These are phyloP conservation scores for Conticribra guillardii DNA, from an alignment of 108 stramenopile species.

Conservation along the genomic window DNA sequence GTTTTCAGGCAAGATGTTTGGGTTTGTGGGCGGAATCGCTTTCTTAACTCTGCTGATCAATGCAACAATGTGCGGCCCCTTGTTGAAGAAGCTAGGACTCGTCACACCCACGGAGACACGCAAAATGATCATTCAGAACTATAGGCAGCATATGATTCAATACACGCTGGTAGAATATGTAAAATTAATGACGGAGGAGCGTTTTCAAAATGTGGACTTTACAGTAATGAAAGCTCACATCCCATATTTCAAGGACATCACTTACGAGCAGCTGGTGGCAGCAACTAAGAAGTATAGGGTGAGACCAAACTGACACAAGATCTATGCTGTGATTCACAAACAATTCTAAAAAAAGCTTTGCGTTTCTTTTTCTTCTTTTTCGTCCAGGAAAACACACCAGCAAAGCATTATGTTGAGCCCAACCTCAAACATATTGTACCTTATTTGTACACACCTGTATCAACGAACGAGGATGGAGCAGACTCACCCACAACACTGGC, in stretches of 20 bases:
- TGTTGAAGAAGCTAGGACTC: conserved; percentile 16
- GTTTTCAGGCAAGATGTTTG: not conserved
- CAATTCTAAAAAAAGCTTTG: not conserved
- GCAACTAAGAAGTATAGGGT: conserved; percentile 46
- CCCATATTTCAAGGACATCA: conserved; percentile 55
- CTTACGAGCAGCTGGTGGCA: conserved; percentile 49
- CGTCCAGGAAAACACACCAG: not conserved
- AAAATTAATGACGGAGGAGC: too few relatives aligned
- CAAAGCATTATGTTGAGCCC: not conserved
- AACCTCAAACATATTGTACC: not conserved
- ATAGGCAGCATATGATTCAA: conserved; percentile 11
- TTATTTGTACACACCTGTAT: not conserved
- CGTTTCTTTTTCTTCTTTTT: not conserved
- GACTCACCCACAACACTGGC: too few relatives aligned
- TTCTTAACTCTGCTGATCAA: not conserved
- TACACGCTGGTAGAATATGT: too few relatives aligned
- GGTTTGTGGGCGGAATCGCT: not conserved
- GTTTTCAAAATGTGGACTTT: conserved; percentile 21
- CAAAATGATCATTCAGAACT: conserved; percentile 7
- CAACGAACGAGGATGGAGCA: not conserved
- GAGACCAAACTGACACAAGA: not conserved
- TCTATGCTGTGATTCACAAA: not conserved
- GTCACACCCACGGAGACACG: conserved; percentile 3
- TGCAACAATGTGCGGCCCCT: not conserved
- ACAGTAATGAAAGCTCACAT: conserved; percentile 63